Evolutionary conservation across 768 basidiomycete species (phyloP).

Genomic region (Paxillus involutus): DNA sequence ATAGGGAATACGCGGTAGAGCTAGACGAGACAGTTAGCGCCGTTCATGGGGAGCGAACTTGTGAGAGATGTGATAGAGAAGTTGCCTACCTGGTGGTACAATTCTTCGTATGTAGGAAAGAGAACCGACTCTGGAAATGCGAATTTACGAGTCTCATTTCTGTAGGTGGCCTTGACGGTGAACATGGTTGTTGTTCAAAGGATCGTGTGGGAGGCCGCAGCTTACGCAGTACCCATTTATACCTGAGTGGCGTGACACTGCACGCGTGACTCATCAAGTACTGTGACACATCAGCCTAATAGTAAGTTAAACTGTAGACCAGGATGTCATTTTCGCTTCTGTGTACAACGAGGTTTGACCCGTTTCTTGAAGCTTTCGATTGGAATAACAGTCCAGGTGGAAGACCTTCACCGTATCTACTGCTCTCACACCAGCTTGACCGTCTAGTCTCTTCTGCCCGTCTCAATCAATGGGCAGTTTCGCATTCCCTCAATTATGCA

Average conservation of each 20-base stretch:
- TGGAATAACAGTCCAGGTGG: constrained; percentile 61
- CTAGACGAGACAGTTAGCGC: constrained; percentile 39
- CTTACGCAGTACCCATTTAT: constrained; percentile 17
- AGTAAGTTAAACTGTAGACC: neutral
- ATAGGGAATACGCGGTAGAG: constrained; percentile 71
- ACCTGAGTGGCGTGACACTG: constrained; percentile 23
- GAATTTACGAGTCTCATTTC: constrained; percentile 66
- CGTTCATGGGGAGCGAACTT: neutral
- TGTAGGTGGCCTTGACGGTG: constrained; percentile 78
- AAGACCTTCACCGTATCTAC: constrained; percentile 58
- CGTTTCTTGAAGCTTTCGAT: constrained; percentile 36
- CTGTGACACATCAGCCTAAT: too few species aligned
- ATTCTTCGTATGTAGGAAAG: constrained; percentile 65
- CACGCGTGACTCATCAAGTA: neutral
- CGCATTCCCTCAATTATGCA: constrained; percentile 35
- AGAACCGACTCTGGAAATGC: constrained; percentile 47
- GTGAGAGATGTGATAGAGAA: neutral
- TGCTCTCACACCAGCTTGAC: constrained; percentile 59
- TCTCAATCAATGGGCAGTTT: constrained; percentile 50
- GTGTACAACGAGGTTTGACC: constrained; percentile 62
- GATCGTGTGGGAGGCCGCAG: constrained; percentile 16
- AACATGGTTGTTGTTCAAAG: constrained; percentile 50
- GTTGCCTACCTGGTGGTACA: constrained; percentile 58
- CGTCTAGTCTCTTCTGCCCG: constrained; percentile 54
- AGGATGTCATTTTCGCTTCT: constrained; percentile 36